Evolutionary conservation across 805 yeast genomes (phyloP), one percentile per base, ranked within the genome.

Genomic region (Ogataea nitratoaversa): DNA sequence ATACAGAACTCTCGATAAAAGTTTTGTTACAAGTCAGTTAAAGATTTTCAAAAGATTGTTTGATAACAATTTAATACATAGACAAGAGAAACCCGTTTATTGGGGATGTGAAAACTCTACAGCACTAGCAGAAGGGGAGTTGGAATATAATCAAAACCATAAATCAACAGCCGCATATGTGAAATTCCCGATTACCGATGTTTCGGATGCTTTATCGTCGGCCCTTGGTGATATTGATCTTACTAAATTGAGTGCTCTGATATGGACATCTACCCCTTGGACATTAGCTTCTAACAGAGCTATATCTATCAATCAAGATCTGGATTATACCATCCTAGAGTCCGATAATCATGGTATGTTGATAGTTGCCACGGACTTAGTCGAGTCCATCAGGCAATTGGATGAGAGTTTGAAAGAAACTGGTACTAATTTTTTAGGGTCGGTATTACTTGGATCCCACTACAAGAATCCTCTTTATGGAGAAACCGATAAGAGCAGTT

Each of bases 191-290:
- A 47, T 81, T 2, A 40, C 60, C 1, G 41, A 44, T 4, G 19
- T 36, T 3, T 50, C 50, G 0, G 46, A 54, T 1, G 54, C 69
- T 1, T 39, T 46, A 4, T 42, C 43, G 2, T 37, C 60, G 4
- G 13, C 36, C 4, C 29, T 38, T 12, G 32, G 34, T 3, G 25
- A 34, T 4, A n/a, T 6, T 6, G 31, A 29, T 29, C 5, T 14
- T 7, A 6, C 19, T 6, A 14, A 29, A 5, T 30, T 70, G 1
- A 38, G 46, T 18, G 73, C 70, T 6, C 54, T 85, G 45, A 87
- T 93, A 41, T 93, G 99, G 99, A 93, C 99, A 0, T 90, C 96
- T 1, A 93, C 99, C 1, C 97, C 99, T 0, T 93, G 99, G 99
- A 93, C 99, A 0, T 69, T 93, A 24, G 85, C 87, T 4, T 82